Base-by-base conservation (phyloP, 768 basidiomycete species). In the Serendipita sp. region DNA sequence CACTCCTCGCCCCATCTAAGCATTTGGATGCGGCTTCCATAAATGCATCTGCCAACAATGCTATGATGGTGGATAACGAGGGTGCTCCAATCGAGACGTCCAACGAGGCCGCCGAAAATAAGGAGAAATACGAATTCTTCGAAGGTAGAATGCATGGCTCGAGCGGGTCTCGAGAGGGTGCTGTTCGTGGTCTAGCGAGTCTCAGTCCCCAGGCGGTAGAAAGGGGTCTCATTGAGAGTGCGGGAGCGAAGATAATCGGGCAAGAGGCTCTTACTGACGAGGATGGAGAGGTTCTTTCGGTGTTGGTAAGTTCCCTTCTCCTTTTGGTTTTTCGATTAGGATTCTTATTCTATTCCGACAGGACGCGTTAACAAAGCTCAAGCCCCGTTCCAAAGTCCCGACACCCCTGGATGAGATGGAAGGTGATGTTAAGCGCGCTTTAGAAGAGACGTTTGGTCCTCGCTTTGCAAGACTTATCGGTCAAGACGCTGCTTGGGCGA, bases 201-300 rank as follows among this genome's bases (percentile, higher is more conserved):
- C 84, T 94, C 2, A 91, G 91, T 0, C 85, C 88, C 69, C 88
- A 91, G 66, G 90, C 90, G 8, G 82, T 91, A 5, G 75, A 87
- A 44, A 88, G 91, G 72, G 90, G 90, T 0, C 75, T 92, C 10
- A 79, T 92, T 1, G 87, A 88, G 66, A 85, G 87, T 18, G 86
- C 87, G 2, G 90, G 89, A 15, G 86, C 86, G 3, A 83, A 81
- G 63, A 80, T 87, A 3, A 80, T 91, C 2, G 87, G 85, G 23
- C 65, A 67, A 11, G 70, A 71, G 2, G 72, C 75, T 36, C 72
- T 70, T 1, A 74, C 73, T 4, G 80, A 80, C 58, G 73, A 76
- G 13, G 75, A 74, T 18, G 69, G 75, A 8, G 75, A 89, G 4
- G 78, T 82, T 2, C 75, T 79, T 29, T 80, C 85, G 13, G 81